Base-by-base conservation (phyloP, 2,329 filamentous ascomycete genomes). In the Aphanoascus verrucosus region DNA sequence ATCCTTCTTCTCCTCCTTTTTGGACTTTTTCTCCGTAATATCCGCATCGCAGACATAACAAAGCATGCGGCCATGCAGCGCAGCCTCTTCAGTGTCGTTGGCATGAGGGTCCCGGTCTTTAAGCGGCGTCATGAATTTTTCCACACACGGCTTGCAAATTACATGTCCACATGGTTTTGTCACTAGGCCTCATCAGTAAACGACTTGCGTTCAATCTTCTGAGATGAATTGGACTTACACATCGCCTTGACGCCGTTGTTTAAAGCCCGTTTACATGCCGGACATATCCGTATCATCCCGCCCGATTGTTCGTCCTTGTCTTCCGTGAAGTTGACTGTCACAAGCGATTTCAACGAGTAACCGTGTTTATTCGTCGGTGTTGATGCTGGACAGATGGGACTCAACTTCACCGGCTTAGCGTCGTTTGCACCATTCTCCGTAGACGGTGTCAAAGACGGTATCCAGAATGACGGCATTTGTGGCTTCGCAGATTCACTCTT, bases 151-250 rank as follows among this genome's bases (percentile, higher is more conserved):
- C 62, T 86, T 84, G 69, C 91, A 98, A 19, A 96, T 70, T 0
- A 97, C 89, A 66, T 98, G 91, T 0, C 91, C 91, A 63, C 91
- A 98, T 0, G 87, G 86, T 66, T 88, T 90, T 1, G 87, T 83
- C 49, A 96, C 73, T 75, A 49, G 23, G 49, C 35, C n/a, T 47
- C 14, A 43, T 59, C 43, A 58, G 56, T n/a, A 31, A 54, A 37
- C 5, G 35, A 40, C 34, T 14, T 15, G 32, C 49, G 19, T 28
- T n/a, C 32, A 12, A 23, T 3, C 40, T 23, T 48, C 9, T n/a
- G 3, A n/a, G 32, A 23, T 32, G 14, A 5, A 55, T 28, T 28
- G 15, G 12, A 67, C 72, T 56, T 68, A 76, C 73, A 74, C 67
- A 90, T 81, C 0, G 90, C 87, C 65, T 85, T 87, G 2, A 86